Conservation (phyloP, 306 rosid species). For the Gynostemma pentaphyllum region DNA sequence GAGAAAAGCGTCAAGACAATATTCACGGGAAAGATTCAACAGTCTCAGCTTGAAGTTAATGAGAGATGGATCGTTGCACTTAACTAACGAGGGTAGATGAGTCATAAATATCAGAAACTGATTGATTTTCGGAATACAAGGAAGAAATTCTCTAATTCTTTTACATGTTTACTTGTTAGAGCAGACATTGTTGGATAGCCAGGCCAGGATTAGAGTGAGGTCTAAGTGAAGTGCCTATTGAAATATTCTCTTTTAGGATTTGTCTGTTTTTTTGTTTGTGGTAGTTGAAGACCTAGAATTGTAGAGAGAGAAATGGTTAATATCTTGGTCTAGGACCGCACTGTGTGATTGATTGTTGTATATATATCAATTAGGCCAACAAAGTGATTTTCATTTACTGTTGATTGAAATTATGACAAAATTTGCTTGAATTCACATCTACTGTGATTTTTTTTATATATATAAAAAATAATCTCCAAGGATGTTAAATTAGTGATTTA, state of each 20-base stretch:
- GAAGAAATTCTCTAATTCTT: background rate
- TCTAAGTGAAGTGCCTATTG: background rate
- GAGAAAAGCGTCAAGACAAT: slow-evolving; percentile 96
- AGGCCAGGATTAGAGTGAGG: slow-evolving; percentile 7
- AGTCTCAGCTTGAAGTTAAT: slow-evolving; percentile 82
- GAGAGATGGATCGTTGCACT: slow-evolving; percentile 92
- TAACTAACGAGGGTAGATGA: slow-evolving; percentile 11
- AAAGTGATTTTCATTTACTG: slow-evolving; percentile 5
- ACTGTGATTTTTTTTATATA: background rate
- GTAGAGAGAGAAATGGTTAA: background rate
- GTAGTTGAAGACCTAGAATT: background rate
- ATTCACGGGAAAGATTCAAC: slow-evolving; percentile 93
- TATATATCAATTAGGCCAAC: slow-evolving; percentile 18
- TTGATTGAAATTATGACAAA: background rate
- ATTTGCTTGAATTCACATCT: background rate
- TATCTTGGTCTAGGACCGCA: slow-evolving; percentile 1
- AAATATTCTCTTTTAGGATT: background rate
- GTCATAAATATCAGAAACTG: background rate
- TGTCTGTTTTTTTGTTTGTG: background rate
- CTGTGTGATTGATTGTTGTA: slow-evolving; percentile 21
- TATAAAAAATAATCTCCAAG: background rate
- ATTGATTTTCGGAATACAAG: background rate
- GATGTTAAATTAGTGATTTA: background rate
- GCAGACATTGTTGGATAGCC: slow-evolving; percentile 6
- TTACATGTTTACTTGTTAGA: background rate